Evolutionary conservation across 805 yeast genomes (phyloP), one percentile per base, ranked within the genome.

Genomic region (Zygotorulaspora florentina): DNA sequence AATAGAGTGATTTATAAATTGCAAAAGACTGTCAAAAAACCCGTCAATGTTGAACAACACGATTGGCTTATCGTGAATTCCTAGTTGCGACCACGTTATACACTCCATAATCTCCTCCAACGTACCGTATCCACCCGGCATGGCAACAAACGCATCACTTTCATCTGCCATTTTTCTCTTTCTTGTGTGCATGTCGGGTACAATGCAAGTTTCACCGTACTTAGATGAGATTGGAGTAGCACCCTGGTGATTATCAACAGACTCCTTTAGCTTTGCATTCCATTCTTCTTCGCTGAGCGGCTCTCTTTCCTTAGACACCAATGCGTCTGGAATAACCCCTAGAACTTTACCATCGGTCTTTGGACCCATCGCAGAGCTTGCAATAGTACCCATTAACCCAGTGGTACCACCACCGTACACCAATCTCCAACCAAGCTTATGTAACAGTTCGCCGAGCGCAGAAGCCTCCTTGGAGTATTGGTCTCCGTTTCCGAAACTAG

Each of bases 81-180:
- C 93, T 57, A 88, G 73, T 71, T 88, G 96, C 40, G 81, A 80
- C 96, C 96, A 88, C 3, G 96, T 88, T 48, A 85, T 84, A 45
- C 87, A 84, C 70, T 88, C 96, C 83, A 87, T 81, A 51, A 88
- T 72, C 68, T 88, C 96, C 66, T 88, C 96, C 61, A 87, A 68
- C 7, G 95, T 87, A 41, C 96, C 96, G 62, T 81, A 87, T 2
- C 96, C 96, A 51, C 96, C 96, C 11, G 96, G 96, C 69, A 88
- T 74, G 0, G 96, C 95, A 37, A 88, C 78, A 65, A 88, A 88
- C 0, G 91, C 95, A 54, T 80, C 80, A n/a, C 91, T 83, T 64
- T 85, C 90, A 58, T 77, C 75, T 25, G 89, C 95, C 96, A 88
- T 88, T 72, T 85, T 57, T 62, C 81, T 75, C 72, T 88, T 88